Conservation (phyloP, 257 asterid species). For the Solanum raphanifolium region DNA sequence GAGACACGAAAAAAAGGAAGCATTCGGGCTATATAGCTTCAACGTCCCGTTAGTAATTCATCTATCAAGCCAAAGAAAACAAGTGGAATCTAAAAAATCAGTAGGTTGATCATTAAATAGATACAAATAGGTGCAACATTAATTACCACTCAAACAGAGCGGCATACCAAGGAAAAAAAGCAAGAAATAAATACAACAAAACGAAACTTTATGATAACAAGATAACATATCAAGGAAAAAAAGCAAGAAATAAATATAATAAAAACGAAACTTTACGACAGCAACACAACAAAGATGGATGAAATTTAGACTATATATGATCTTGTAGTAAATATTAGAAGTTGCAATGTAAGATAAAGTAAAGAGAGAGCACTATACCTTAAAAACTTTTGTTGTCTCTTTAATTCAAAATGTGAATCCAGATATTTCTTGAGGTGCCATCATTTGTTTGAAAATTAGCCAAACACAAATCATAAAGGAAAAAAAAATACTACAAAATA, state of each 20-base stretch:
- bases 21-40: too few relatives aligned
- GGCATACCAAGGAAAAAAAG: background rate
- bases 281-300: background rate
- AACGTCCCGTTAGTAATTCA: background rate
- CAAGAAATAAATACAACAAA: too few relatives aligned
- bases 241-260: too few relatives aligned
- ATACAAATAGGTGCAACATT: background rate
- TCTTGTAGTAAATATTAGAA: background rate
- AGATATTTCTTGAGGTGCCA: background rate
- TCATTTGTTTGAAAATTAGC: background rate
- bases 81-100: background rate
- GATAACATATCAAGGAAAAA: background rate
- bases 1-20: background rate
- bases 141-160: background rate
- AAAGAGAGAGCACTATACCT: background rate
- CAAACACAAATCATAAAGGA: background rate
- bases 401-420: background rate
- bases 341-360: background rate
- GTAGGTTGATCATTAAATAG: accelerated
- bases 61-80: background rate
- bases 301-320: background rate
- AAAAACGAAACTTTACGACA: background rate
- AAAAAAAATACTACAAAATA: background rate
- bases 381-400: background rate
- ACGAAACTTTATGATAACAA: background rate